phyloP scores from a whole-genome alignment of 106 monocot genomes.

The Allium fistulosum region DNA sequence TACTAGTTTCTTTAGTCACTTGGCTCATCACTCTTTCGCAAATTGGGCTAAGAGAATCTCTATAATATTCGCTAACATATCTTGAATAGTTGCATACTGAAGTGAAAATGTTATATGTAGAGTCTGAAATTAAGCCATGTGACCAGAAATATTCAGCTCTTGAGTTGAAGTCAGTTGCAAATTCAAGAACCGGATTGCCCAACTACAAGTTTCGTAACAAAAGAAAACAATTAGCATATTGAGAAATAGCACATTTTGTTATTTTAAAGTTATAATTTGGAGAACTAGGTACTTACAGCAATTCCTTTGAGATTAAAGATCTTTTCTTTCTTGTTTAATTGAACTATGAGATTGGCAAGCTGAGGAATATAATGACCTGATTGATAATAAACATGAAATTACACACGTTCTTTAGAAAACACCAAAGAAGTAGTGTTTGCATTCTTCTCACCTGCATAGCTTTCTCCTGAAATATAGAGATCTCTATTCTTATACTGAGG shows the following conservation, averaged over 20 bases:
- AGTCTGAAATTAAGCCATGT: conserved; percentile 93
- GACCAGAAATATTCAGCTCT: conserved; percentile 98
- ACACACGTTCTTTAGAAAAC: background rate
- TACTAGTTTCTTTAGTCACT: conserved; percentile 85
- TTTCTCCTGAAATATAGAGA: conserved; percentile 86
- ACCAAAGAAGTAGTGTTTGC: background rate
- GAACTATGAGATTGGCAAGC: conserved; percentile 80
- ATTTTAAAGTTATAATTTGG: background rate
- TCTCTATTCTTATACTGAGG: conserved; percentile 70
- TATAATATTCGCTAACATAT: conserved; percentile 88
- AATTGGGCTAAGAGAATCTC: conserved; percentile 57
- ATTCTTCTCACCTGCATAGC: conserved; percentile 63
- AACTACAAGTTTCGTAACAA: conserved; percentile 26
- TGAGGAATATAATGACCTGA: conserved; percentile 96
- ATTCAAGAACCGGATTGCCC: conserved; percentile 93
- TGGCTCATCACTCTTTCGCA: conserved; percentile 78
- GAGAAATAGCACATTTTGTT: background rate
- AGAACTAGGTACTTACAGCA: background rate
- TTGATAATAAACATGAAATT: background rate
- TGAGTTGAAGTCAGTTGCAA: conserved; percentile 95
- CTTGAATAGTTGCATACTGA: conserved; percentile 87
- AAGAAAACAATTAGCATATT: background rate
- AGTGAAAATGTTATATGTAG: conserved; percentile 73
- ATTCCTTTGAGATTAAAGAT: conserved; percentile 79
- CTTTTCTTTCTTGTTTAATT: conserved; percentile 56